phyloP scores from a whole-genome alignment of 805 yeast genomes.

The Teunomyces tritomae region DNA sequence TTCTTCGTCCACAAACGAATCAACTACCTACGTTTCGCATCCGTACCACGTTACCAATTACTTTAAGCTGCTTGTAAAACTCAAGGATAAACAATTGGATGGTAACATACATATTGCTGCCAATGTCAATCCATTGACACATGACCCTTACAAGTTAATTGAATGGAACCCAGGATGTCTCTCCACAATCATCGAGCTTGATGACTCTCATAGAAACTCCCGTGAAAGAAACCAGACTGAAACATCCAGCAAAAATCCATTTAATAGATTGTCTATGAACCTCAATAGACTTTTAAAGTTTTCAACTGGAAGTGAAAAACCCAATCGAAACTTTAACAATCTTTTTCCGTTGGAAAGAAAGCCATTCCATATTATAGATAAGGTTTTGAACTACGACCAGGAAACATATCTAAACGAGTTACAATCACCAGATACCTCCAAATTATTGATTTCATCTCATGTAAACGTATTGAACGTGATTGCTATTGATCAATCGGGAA shows the following conservation, averaged over 20 bases:
- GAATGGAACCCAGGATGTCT: conserved; percentile 57
- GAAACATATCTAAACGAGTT: conserved; percentile 28
- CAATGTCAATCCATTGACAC: conserved; percentile 47
- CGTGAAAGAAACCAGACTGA: neutral
- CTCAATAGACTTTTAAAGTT: conserved; percentile 26
- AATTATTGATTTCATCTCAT: conserved; percentile 45
- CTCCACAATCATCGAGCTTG: conserved; percentile 14
- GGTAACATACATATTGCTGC: conserved; percentile 53
- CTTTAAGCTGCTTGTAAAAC: conserved; percentile 32
- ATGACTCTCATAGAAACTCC: neutral
- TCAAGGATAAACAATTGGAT: conserved; percentile 36
- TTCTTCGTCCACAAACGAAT: conserved; percentile 32
- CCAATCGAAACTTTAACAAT: conserved; percentile 3
- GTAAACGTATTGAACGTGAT: conserved; percentile 50
- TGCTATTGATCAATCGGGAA: conserved; percentile 28
- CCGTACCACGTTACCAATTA: conserved; percentile 48
- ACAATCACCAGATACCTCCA: conserved; percentile 24
- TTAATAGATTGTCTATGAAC: conserved; percentile 31
- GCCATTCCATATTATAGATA: conserved; percentile 4
- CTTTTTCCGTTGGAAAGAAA: neutral
- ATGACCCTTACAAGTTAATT: conserved; percentile 53
- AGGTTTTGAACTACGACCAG: conserved; percentile 11
- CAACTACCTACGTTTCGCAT: conserved; percentile 51
- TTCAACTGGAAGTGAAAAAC: conserved; percentile 4
- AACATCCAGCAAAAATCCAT: conserved; percentile 13